phyloP scores from a whole-genome alignment of 2,329 filamentous ascomycete species.

The Colletotrichum godetiae region DNA sequence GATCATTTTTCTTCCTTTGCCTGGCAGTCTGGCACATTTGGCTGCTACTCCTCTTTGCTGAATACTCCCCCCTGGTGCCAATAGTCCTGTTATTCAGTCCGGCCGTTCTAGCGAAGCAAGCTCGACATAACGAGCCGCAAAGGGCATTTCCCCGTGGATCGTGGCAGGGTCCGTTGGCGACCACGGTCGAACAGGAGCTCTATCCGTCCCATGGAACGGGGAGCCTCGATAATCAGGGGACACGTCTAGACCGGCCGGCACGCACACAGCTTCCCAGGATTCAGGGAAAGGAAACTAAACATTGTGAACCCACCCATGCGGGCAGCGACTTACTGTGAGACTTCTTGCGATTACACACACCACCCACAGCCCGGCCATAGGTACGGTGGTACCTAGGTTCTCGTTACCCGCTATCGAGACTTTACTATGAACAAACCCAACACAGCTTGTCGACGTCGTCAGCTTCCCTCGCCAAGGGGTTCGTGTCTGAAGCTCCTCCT shows the following conservation, averaged over 20 bases:
- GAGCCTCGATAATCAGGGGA: background rate
- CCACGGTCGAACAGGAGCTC: background rate
- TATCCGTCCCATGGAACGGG: background rate
- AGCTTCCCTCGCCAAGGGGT: background rate
- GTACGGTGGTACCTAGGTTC: background rate
- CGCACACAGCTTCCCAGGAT: background rate
- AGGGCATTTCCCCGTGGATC: background rate
- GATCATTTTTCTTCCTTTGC: constrained; percentile 21
- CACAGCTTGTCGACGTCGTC: background rate
- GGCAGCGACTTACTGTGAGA: background rate
- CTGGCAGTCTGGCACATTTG: background rate
- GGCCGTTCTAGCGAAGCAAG: background rate
- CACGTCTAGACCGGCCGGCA: constrained; percentile 22
- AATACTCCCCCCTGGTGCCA: background rate
- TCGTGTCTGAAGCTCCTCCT: constrained; percentile 3
- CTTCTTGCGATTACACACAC: background rate
- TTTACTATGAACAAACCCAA: too few species aligned
- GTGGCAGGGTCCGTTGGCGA: background rate
- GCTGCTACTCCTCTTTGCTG: background rate
- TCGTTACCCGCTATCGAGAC: background rate
- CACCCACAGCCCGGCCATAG: background rate
- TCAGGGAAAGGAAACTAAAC: background rate
- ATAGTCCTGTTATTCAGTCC: background rate
- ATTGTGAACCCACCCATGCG: constrained; percentile 3
- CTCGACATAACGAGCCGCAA: background rate